These are phyloP conservation scores for Oxyria digyna DNA, from an alignment of 148 eudicot genomes.

Conservation along the genomic window DNA sequence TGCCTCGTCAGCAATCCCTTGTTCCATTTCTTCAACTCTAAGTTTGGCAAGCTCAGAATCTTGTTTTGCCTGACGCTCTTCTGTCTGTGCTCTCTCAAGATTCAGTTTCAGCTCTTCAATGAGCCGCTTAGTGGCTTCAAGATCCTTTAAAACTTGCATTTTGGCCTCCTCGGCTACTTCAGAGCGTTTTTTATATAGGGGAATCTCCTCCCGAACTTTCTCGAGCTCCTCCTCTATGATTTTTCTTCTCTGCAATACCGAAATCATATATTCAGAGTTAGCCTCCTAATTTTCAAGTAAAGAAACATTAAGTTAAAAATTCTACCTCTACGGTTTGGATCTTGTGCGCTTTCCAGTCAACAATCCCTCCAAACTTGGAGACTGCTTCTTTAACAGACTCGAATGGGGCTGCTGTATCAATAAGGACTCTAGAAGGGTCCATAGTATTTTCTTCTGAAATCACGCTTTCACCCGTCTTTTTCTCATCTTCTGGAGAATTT, in stretches of 20 bases:
- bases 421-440: conserved; percentile 30
- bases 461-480: neutral
- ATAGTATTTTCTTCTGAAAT: neutral
- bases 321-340: conserved; percentile 82
- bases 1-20: conserved; percentile 81
- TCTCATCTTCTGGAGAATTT: conserved; percentile 1
- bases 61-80: conserved; percentile 89
- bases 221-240: conserved; percentile 60
- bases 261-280: neutral
- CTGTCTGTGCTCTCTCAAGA: conserved; percentile 77
- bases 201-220: conserved; percentile 67
- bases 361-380: conserved; percentile 92
- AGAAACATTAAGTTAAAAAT: neutral
- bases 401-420: conserved; percentile 89
- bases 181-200: conserved; percentile 47
- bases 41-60: conserved; percentile 88
- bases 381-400: conserved; percentile 96
- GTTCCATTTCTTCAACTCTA: conserved; percentile 85
- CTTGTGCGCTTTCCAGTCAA: conserved; percentile 97
- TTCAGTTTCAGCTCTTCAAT: conserved; percentile 83
- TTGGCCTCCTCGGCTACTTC: conserved; percentile 75
- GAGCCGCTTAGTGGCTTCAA: conserved; percentile 74
- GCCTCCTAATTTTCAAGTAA: neutral
- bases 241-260: conserved; percentile 45
- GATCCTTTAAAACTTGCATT: conserved; percentile 45